These are phyloP conservation scores for Arachnomyces sp. DNA, from an alignment of 2,329 filamentous ascomycete genomes.

Conservation along the genomic window DNA sequence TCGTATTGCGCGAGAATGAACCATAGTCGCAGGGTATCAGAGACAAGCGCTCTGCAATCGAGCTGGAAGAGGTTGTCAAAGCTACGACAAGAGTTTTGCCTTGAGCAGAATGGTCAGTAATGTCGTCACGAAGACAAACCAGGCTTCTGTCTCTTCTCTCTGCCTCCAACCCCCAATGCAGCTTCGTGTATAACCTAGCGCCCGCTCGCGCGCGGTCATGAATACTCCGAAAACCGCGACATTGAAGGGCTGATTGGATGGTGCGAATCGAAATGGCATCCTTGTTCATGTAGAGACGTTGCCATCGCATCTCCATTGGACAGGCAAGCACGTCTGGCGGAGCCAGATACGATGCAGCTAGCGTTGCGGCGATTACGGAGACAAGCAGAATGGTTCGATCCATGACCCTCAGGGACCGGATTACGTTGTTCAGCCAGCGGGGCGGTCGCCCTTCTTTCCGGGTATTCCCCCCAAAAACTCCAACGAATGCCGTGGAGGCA, in stretches of 20 bases:
- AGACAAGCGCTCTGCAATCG: no score
- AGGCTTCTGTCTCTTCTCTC: conserved; percentile 19
- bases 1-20: no score
- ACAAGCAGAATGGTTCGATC: conserved; percentile 19
- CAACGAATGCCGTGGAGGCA: conserved; percentile 7
- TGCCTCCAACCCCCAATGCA: conserved; percentile 24
- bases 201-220: conserved; percentile 27
- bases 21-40: no score
- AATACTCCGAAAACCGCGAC: conserved; percentile 28
- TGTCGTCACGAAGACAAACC: conserved; percentile 21
- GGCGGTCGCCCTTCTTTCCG: no score
- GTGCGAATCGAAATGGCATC: conserved; percentile 23
- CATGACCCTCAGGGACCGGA: conserved; percentile 2
- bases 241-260: conserved; percentile 26
- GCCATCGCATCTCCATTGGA: conserved; percentile 25
- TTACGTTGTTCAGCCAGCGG: no score
- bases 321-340: conserved; percentile 20
- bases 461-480: background rate
- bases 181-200: conserved; percentile 22
- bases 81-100: no score
- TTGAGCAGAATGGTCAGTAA: no score
- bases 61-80: no score
- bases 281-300: conserved; percentile 22
- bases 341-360: conserved; percentile 22
- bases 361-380: conserved; percentile 20